Percentiles rank a stretch among this genome's conserved stretches.
phyloP scores from a whole-genome alignment of 2,329 filamentous ascomycete genomes.

The Knufia petricola region DNA sequence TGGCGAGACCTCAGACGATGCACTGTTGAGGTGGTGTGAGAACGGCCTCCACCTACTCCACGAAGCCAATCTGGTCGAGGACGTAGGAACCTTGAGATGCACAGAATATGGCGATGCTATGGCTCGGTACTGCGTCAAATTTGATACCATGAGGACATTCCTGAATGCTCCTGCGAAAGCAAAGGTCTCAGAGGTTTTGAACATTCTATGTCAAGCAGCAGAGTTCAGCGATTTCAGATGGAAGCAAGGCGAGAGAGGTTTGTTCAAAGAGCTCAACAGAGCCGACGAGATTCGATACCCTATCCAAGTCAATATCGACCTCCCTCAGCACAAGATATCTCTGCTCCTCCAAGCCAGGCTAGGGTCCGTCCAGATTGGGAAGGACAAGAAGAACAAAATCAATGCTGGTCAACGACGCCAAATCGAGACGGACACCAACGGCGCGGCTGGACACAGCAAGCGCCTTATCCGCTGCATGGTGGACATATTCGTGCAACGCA shows the following conservation, averaged over 20 bases:
- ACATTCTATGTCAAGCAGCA: constrained; percentile 53
- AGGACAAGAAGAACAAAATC: constrained; percentile 47
- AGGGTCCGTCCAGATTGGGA: constrained; percentile 53
- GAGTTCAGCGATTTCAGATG: constrained; percentile 68
- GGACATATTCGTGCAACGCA: constrained; percentile 55
- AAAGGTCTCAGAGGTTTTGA: constrained; percentile 60
- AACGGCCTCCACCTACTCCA: constrained; percentile 58
- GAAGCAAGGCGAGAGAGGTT: constrained; percentile 56
- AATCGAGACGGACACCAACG: constrained; percentile 40
- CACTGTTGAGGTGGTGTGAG: constrained; percentile 61
- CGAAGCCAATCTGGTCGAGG: constrained; percentile 48
- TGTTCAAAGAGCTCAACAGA: constrained; percentile 65
- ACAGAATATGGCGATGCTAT: constrained; percentile 71
- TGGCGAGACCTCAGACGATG: constrained; percentile 48
- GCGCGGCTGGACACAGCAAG: constrained; percentile 59
- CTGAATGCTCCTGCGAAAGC: constrained; percentile 52
- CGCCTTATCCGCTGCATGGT: constrained; percentile 65
- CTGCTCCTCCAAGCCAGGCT: constrained; percentile 68
- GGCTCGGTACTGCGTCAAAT: constrained; percentile 72
- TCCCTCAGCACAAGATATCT: constrained; percentile 64
- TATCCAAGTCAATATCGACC: constrained; percentile 56
- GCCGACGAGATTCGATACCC: constrained; percentile 59
- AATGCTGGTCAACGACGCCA: constrained; percentile 41
- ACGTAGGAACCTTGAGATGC: constrained; percentile 42
- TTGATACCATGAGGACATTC: constrained; percentile 67